Percentiles rank a stretch among this genome's conserved stretches.
Evolutionary conservation across 805 yeast species (phyloP).

Genomic region (Teunomyces barrocoloradensis): DNA sequence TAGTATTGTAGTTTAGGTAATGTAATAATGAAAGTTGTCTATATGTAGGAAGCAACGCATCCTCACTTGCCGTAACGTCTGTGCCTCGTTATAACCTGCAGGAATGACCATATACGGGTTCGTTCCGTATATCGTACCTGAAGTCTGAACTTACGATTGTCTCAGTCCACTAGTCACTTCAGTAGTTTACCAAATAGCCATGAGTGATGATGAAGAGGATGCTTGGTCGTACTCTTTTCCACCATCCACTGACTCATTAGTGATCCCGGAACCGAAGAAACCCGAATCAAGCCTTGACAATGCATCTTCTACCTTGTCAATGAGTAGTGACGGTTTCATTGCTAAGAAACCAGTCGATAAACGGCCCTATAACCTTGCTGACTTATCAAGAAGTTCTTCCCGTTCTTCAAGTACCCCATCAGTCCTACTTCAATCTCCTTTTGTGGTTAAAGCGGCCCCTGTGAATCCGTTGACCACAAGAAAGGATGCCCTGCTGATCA

Average conservation of each 20-base stretch:
- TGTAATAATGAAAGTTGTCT: constrained; percentile 1
- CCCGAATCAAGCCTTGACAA: not conserved
- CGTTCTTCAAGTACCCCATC: constrained; percentile 10
- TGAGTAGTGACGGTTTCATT: not conserved
- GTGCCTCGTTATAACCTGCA: not conserved
- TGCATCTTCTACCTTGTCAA: not conserved
- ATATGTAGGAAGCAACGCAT: not conserved
- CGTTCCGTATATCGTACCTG: not conserved
- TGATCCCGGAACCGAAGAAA: constrained; percentile 8
- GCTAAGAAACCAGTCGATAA: not conserved
- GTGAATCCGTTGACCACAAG: constrained; percentile 24
- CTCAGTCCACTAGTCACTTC: not conserved
- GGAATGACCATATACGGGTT: not conserved
- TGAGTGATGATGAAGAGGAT: constrained; percentile 31
- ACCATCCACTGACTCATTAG: constrained; percentile 31
- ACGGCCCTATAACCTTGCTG: not conserved
- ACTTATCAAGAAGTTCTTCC: not conserved
- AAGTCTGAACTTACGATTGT: not conserved
- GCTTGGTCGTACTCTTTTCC: constrained; percentile 43
- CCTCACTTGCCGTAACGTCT: not conserved
- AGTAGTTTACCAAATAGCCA: not conserved
- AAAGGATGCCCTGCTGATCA: constrained; percentile 22
- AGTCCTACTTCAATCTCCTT: constrained; percentile 32
- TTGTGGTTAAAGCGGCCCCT: constrained; percentile 25
- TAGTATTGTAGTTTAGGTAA: constrained; percentile 32